Conservation (phyloP, 202 grass and related monocot genomes). For the Brachypodium distachyon region DNA sequence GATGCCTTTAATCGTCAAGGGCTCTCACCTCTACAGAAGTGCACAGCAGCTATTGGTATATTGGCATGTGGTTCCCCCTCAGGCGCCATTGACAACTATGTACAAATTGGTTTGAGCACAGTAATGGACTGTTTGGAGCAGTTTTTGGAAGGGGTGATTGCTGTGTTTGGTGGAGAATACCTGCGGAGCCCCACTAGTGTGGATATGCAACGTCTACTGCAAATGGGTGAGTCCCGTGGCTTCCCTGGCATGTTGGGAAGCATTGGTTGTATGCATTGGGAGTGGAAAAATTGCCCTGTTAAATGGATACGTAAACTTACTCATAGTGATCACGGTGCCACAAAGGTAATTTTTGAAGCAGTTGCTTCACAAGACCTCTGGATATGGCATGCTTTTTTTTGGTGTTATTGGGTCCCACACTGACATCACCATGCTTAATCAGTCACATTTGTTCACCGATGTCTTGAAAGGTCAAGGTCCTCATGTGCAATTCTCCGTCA, state of each 20-base stretch:
- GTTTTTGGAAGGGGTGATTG: conserved; percentile 29
- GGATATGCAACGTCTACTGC: conserved; percentile 15
- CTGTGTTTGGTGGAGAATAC: conserved; percentile 28
- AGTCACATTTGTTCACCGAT: neutral
- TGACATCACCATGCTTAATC: conserved; percentile 15
- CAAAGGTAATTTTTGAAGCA: conserved; percentile 22
- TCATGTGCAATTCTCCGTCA: conserved; percentile 19
- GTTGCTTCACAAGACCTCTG: conserved; percentile 31
- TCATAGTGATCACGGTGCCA: conserved; percentile 16
- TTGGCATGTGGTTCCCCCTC: neutral
- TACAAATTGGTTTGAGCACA: conserved; percentile 28
- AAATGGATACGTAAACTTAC: conserved; percentile 28
- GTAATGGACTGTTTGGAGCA: conserved; percentile 17
- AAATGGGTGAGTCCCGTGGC: conserved; percentile 9
- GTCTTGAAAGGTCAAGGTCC: conserved; percentile 13
- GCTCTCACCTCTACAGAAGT: conserved; percentile 34
- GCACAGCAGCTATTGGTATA: conserved; percentile 24
- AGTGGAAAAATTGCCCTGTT: conserved; percentile 32
- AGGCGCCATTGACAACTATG: conserved; percentile 13
- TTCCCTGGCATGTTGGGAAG: conserved; percentile 38
- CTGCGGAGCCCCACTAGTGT: conserved; percentile 1
- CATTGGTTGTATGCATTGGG: conserved; percentile 26
- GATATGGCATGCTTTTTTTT: conserved; percentile 35
- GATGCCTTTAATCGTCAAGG: conserved; percentile 13
- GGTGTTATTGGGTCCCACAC: conserved; percentile 10